Percentiles rank a stretch among this genome's conserved stretches.
Conservation (phyloP, 2,329 filamentous ascomycete species). For the Xylaria sp. region DNA sequence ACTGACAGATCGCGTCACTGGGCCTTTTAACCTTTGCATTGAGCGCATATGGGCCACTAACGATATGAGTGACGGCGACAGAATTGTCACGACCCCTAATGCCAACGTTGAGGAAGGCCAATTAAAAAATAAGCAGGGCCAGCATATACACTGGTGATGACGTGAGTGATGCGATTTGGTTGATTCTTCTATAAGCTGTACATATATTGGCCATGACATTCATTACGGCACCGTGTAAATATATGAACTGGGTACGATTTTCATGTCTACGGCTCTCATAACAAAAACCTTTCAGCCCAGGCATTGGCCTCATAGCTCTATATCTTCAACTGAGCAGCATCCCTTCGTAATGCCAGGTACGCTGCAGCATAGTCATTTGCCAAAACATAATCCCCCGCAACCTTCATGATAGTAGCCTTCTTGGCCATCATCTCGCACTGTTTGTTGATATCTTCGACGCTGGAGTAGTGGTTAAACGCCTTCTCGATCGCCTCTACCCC, state of each 20-base stretch:
- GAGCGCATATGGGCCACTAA: slow-evolving; percentile 94
- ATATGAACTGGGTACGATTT: slow-evolving; percentile 28
- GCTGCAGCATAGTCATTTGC: slow-evolving; percentile 74
- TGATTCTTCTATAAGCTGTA: slow-evolving; percentile 16
- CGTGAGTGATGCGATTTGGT: slow-evolving; percentile 36
- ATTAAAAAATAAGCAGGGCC: slow-evolving; percentile 56
- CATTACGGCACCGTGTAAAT: slow-evolving; percentile 27
- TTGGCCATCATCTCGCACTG: slow-evolving; percentile 85
- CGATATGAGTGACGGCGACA: slow-evolving; percentile 55
- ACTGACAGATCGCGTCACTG: slow-evolving; percentile 87
- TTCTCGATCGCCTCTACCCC: slow-evolving; percentile 70
- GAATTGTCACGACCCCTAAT: slow-evolving; percentile 35
- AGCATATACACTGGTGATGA: slow-evolving; percentile 56
- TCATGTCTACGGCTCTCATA: slow-evolving; percentile 23
- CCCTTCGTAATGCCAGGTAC: slow-evolving; percentile 68
- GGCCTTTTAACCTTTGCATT: slow-evolving; percentile 87
- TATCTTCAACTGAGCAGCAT: slow-evolving; percentile 46
- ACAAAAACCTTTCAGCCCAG: slow-evolving; percentile 16
- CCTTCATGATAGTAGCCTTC: slow-evolving; percentile 79
- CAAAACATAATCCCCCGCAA: slow-evolving; percentile 70
- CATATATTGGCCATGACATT: slow-evolving; percentile 16
- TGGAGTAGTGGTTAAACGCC: slow-evolving; percentile 71
- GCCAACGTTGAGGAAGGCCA: slow-evolving; percentile 45
- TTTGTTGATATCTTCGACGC: slow-evolving; percentile 73
- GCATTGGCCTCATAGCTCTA: slow-evolving; percentile 30